Base-by-base conservation (phyloP, 2,329 filamentous ascomycete genomes). In the Nemania sp. region DNA sequence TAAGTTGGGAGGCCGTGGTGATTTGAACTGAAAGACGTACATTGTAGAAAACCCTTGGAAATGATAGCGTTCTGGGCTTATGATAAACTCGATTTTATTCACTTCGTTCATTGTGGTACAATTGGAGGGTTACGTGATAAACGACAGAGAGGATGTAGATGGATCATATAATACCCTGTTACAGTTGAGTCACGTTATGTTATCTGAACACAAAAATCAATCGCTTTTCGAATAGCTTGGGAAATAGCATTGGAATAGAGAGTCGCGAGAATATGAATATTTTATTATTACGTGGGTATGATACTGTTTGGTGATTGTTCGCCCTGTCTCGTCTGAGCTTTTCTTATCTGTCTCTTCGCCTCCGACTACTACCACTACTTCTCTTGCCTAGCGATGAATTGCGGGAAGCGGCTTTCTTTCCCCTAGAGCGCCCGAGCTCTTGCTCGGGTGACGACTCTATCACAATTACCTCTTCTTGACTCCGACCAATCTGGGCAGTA, bases 401-500 rank as follows among this genome's bases (percentile, higher is more conserved):
- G 13, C 57, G 38, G n/a, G 56, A 63, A 18, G 80, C 78, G 67
- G 80, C 76, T 70, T 81, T 83, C 78, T 83, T 85, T 70, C 73
- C 77, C 70, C 73, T 79, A 63, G 75, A 72, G 26, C 74, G 72
- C 35, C 72, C 71, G 54, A 67, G 73, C 52, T 78, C 76, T 27
- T 75, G 74, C 57, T 78, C 76, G 56, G 71, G 73, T 35, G 71
- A 72, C 18, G 76, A 73, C 52, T 79, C 79, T 66, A 82, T 80
- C 6, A 82, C 81, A 8, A 82, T 76, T 18, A 83, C 80, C 45
- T 80, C 78, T 56, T 80, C 79, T n/a, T 76, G 76, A 69, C 69
- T 72, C 26, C 72, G 73, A 71, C 73, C 55, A 76, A 80, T 62
- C 75, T 72, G 67, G 15, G 41, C 70, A 38, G 68, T 61, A 24